A percentile compares a stretch with the other conserved stretches of the same genome.
Conservation (phyloP, 139 green algal genomes). For the Pleodorina starrii region DNA sequence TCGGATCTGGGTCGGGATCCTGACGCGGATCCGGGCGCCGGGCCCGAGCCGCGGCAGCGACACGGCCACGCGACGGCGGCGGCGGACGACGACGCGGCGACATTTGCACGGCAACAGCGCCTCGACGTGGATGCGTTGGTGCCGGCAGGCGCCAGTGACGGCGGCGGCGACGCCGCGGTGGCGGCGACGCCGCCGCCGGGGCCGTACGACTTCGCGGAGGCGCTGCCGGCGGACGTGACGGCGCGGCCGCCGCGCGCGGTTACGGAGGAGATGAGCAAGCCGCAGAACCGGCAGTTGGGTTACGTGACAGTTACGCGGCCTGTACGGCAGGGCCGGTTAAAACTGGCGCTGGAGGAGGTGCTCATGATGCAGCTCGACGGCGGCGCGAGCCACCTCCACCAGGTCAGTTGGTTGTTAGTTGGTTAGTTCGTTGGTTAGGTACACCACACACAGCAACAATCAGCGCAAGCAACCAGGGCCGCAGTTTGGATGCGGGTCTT, state of each 20-base stretch:
- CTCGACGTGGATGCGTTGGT: background rate
- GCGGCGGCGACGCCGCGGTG: background rate
- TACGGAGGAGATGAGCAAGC: slow-evolving; percentile 50
- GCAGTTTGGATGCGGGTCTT: no score
- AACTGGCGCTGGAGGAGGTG: slow-evolving; percentile 83
- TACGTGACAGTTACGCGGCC: slow-evolving; percentile 84
- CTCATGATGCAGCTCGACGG: slow-evolving; percentile 47
- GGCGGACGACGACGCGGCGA: background rate
- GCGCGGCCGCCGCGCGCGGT: slow-evolving; percentile 52
- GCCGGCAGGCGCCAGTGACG: background rate
- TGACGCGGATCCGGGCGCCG: background rate
- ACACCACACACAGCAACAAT: no score
- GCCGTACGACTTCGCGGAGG: slow-evolving; percentile 41
- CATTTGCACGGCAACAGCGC: no score
- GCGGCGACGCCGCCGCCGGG: background rate
- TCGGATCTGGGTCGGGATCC: background rate
- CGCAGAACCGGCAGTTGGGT: slow-evolving; percentile 61
- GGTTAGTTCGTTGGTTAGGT: no score
- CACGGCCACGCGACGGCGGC: background rate
- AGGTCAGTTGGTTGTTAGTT: background rate
- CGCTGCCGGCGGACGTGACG: slow-evolving; percentile 32
- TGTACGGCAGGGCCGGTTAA: slow-evolving; percentile 78
- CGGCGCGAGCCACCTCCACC: slow-evolving; percentile 3
- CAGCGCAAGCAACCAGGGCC: no score
- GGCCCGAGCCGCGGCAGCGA: background rate